Conservation (phyloP, 495 filamentous ascomycete species). For the Daldinia bambusicola region DNA sequence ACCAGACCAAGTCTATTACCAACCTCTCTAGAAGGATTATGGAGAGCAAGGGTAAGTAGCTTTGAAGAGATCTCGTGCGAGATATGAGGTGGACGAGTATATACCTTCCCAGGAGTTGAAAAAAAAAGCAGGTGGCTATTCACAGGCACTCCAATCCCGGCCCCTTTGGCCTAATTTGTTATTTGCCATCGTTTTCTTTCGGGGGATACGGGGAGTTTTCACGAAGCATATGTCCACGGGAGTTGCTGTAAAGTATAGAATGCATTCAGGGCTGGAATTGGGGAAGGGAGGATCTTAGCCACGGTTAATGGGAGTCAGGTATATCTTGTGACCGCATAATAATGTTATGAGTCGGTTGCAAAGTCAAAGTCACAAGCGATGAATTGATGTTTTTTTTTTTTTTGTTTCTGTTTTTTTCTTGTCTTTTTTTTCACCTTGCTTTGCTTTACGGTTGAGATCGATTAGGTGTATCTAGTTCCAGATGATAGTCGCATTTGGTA, state of each 20-base stretch:
- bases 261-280: conserved; percentile 28
- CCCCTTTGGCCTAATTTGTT: background rate
- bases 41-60: background rate
- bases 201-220: conserved; percentile 18
- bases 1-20: background rate
- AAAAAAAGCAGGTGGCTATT: conserved; percentile 1
- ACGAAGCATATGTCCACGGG: conserved; percentile 28
- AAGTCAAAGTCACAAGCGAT: conserved; percentile 1
- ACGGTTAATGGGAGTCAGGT: conserved; percentile 30
- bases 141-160: conserved; percentile 1
- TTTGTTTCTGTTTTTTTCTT: no score
- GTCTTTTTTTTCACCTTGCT: no score
- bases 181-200: conserved; percentile 21
- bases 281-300: background rate
- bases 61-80: background rate
- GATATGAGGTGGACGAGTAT: conserved; percentile 11
- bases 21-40: background rate
- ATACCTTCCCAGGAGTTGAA: conserved; percentile 5
- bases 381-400: background rate
- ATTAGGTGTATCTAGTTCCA: no score
- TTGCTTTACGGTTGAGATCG: background rate
- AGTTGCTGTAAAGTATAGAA: conserved; percentile 34
- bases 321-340: conserved; percentile 27
- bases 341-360: conserved; percentile 24
- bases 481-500: background rate